Base-by-base conservation (phyloP, 2,329 filamentous ascomycete species). In the Cucurbitaria berberidis region DNA sequence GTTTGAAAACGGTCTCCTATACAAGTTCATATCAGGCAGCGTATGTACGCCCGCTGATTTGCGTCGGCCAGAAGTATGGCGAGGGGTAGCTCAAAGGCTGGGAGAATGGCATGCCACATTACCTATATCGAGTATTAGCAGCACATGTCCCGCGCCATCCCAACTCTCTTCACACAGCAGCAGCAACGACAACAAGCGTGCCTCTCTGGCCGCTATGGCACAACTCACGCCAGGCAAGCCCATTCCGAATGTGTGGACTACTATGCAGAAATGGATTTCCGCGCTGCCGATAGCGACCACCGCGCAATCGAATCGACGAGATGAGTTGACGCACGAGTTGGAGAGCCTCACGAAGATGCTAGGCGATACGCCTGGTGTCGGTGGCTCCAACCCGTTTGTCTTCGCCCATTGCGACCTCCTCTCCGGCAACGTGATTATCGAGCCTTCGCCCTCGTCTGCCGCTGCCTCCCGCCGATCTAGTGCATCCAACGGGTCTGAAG, bases 341-440 rank as follows among this genome's bases (percentile, higher is more conserved):
- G 82, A 85, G 59, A 83, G 83, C 66, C 81, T 96, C 55, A 83
- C 91, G 54, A 75, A 80, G 46, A 84, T 89, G 66, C 82, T 97
- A 40, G 90, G 91, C 73, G 84, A 90, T 67, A 87, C 89, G 16
- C 85, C 87, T 42, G 91, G 92, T 34, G 81, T 96, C 43, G 91
- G 91, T 50, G 81, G 63, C 59, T 66, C 68, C 19, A 84, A 91
- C 61, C 74, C 93, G 84, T 87, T 96, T 63, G 87, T 98, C 42
- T 97, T 98, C 79, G 89, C 90, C 59, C 93, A 98, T 77, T 96
- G 93, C 81, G 95, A 99, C 76, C 84, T 99, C 21, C 82, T 99
- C n/a, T 91, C 89, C 74, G 95, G 93, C 63, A 99, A 99, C 73
- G 90, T 99, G 62, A 98, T 99, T 68, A 86, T 97, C 60, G 82